Conservation (phyloP, 805 yeast genomes). For the Saccharomycopsis lassenensis region DNA sequence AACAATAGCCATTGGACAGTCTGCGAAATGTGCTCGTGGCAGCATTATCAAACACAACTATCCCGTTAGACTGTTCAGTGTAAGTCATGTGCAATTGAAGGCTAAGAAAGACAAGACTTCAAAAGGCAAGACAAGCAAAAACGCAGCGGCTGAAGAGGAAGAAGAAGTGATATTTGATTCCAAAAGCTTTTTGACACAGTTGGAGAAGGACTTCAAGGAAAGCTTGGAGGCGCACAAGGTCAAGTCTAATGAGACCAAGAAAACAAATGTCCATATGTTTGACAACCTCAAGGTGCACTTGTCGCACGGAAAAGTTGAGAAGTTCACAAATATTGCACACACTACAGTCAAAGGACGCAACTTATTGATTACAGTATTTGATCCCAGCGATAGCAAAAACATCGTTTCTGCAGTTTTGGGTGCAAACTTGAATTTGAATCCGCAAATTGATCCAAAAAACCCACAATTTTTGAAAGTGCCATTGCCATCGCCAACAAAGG, state of each 20-base stretch:
- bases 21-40: no score
- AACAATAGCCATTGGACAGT: no score
- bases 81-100: no score
- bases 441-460: constrained; percentile 64
- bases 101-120: no score
- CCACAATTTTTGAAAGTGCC: constrained; percentile 64
- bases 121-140: no score
- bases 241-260: constrained; percentile 49
- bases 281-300: constrained; percentile 44
- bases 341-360: constrained; percentile 52
- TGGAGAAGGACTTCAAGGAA: constrained; percentile 33
- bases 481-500: constrained; percentile 66
- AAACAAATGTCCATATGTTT: constrained; percentile 55
- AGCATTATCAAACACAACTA: no score
- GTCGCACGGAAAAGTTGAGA: constrained; percentile 33
- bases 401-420: constrained; percentile 63
- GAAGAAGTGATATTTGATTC: constrained; percentile 12
- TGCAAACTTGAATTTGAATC: constrained; percentile 63
- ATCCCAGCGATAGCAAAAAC: constrained; percentile 60
- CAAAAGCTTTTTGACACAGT: constrained; percentile 23
- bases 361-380: constrained; percentile 74
- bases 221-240: constrained; percentile 43
- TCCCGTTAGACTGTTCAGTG: no score
- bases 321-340: constrained; percentile 58
- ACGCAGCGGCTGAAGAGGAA: no score